These are phyloP conservation scores for Ephemerocybe angulata DNA, from an alignment of 768 basidiomycete genomes.

Conservation along the genomic window DNA sequence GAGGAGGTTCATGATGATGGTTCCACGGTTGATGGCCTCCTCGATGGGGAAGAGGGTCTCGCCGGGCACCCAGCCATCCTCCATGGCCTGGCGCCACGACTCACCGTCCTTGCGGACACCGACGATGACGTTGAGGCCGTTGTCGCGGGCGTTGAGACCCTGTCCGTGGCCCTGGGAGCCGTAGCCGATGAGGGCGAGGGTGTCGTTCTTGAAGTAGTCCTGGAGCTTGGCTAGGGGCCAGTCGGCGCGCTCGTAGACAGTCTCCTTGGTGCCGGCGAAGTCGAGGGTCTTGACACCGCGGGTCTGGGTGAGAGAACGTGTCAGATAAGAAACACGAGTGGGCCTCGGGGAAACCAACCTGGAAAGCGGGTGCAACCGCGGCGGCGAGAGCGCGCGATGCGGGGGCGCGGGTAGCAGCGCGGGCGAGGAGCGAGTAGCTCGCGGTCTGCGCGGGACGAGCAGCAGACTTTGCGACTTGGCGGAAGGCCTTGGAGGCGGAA, in stretches of 20 bases:
- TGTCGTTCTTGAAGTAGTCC: constrained; percentile 99
- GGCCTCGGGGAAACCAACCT: constrained; percentile 24
- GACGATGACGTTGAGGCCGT: constrained; percentile 96
- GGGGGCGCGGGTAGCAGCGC: constrained; percentile 27
- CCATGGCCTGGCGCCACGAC: constrained; percentile 92
- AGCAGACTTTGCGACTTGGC: constrained; percentile 43
- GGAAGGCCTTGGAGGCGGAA: constrained; percentile 58
- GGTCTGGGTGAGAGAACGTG: constrained; percentile 33
- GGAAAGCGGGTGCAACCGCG: constrained; percentile 27
- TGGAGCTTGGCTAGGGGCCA: constrained; percentile 98
- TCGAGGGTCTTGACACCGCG: constrained; percentile 94
- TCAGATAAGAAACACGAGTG: not conserved
- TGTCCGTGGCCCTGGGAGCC: constrained; percentile 99
- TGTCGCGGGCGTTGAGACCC: constrained; percentile 97
- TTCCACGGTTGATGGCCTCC: constrained; percentile 92
- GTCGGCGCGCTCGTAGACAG: constrained; percentile 92
- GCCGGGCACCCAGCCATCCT: constrained; percentile 98
- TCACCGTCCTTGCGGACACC: constrained; percentile 97
- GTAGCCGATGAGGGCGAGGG: constrained; percentile 97
- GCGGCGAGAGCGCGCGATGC: constrained; percentile 30
- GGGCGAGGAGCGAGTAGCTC: constrained; percentile 66
- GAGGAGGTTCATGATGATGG: constrained; percentile 99
- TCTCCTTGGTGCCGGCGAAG: constrained; percentile 92
- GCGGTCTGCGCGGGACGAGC: constrained; percentile 47
- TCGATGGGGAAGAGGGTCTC: constrained; percentile 98